Base-by-base conservation (phyloP, 2,329 filamentous ascomycete species). In the Aspergillus ochraceoroseus region DNA sequence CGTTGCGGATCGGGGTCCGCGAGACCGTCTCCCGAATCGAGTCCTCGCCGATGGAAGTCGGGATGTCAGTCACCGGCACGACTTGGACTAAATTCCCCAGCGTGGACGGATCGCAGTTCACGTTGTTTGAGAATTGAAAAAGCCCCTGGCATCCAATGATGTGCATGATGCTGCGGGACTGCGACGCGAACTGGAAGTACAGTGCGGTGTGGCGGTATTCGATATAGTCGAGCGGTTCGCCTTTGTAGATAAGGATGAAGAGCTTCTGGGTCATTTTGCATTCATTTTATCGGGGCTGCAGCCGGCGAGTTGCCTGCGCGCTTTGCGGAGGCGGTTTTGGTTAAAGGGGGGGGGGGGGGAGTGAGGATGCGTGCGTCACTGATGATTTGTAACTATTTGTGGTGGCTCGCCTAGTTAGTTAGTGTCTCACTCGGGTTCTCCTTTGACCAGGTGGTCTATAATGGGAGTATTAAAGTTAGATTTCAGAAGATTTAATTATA, bases 201-300 rank as follows among this genome's bases (percentile, higher is more conserved):
- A 61, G 45, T 2, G 56, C 57, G 15, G 57, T 59, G 37, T 61
- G 58, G 30, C 57, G 55, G 43, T 59, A 60, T 43, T 57, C 49
- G 31, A 47, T 32, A 44, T 55, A 59, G 41, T 61, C 57, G 26
- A 60, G 38, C 7, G 58, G 56, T 6, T 54, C 51, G 18, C 57
- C 57, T 25, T 47, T 48, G 30, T 56, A 59, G 35, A 61, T 49
- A 7, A 55, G 46, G 33, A 61, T 43, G 23, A 46, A 53, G 7
- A 56, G 33, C 36, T 48, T 53, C 26, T 44, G 49, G 11, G 48
- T 12, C 55, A 58, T 57, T 35, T 33, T 48, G 20, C 4, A 11
- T 28, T 19, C 37, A 2, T 27, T 30, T 28, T 31, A 5, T 38
- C 13, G 20, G 17, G 17, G 8, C 11, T n/a, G n/a, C n/a, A n/a